Percentiles rank a stretch among this genome's conserved stretches.
Conservation (phyloP, 2,329 filamentous ascomycete species). For the Talaromyces atroroseus region DNA sequence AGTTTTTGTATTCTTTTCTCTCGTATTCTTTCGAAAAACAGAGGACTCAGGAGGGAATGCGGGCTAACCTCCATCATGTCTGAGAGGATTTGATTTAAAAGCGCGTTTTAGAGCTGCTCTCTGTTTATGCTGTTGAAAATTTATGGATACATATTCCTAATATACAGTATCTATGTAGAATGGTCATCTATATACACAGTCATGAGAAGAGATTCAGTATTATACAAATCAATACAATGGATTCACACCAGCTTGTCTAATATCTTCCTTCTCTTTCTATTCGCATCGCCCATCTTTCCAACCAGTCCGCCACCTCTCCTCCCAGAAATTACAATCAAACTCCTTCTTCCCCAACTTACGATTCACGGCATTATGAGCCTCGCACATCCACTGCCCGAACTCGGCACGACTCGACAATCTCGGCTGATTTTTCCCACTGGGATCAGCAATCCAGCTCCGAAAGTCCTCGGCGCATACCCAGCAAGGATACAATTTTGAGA, state of each 20-base stretch:
- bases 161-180: neutral
- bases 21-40: neutral
- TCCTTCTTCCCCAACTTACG: slow-evolving; percentile 78
- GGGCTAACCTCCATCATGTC: neutral
- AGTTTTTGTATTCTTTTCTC: neutral
- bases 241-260: neutral
- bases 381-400: slow-evolving; percentile 47
- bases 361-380: slow-evolving; percentile 49
- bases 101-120: neutral
- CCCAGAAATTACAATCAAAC: slow-evolving; percentile 88
- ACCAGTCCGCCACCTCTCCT: slow-evolving; percentile 90
- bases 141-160: neutral
- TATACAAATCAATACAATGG: neutral
- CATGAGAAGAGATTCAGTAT: slow-evolving; percentile 11
- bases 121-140: neutral
- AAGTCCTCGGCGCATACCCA: slow-evolving; percentile 95
- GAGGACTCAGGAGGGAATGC: neutral
- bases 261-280: neutral
- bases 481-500: slow-evolving; percentile 87
- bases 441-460: slow-evolving; percentile 66
- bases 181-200: slow-evolving; percentile 1
- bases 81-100: neutral
- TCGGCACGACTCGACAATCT: slow-evolving; percentile 46
- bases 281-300: slow-evolving; percentile 66
- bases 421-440: slow-evolving; percentile 56